Percentiles rank a stretch among this genome's conserved stretches.
Conservation (phyloP, 1,139 yeast species). For the Fermentozyma sake region DNA sequence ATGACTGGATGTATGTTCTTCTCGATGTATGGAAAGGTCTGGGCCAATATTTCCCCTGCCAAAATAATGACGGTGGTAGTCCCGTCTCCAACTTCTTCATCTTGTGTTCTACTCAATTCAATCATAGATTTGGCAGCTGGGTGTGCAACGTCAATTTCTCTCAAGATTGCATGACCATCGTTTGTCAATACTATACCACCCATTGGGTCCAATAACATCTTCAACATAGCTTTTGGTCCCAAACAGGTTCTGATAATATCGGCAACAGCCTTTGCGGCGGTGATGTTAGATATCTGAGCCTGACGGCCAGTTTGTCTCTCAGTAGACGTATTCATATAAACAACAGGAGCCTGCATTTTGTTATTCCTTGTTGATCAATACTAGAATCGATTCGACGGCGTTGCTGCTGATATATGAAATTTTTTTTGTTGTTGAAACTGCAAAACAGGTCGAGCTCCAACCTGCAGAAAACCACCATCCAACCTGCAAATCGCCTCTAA, state of each 20-base stretch:
- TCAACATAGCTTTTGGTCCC: conserved; percentile 99
- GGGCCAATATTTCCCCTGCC: conserved; percentile 96
- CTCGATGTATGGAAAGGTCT: conserved; percentile 88
- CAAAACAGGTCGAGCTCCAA: too few relatives aligned
- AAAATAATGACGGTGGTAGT: conserved; percentile 92
- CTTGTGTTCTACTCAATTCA: conserved; percentile 95
- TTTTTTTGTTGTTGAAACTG: too few relatives aligned
- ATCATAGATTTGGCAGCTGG: conserved; percentile 99
- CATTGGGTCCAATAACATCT: conserved; percentile 97
- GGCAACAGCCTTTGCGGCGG: conserved; percentile 98
- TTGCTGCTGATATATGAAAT: too few relatives aligned
- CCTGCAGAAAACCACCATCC: too few relatives aligned
- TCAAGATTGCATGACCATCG: conserved; percentile 92
- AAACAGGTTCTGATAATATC: conserved; percentile 96
- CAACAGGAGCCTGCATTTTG: conserved; percentile 48
- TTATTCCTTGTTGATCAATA: neutral
- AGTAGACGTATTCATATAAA: conserved; percentile 67
- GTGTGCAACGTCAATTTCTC: conserved; percentile 89
- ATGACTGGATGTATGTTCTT: conserved; percentile 96
- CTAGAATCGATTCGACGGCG: too few relatives aligned
- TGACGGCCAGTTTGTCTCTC: conserved; percentile 96
- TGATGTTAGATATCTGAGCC: conserved; percentile 94
- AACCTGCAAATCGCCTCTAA: too few relatives aligned
- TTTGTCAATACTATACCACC: conserved; percentile 97
- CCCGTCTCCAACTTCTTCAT: conserved; percentile 99